Conservation (phyloP, 2,329 filamentous ascomycete genomes). For the Scedosporium aurantiacum region DNA sequence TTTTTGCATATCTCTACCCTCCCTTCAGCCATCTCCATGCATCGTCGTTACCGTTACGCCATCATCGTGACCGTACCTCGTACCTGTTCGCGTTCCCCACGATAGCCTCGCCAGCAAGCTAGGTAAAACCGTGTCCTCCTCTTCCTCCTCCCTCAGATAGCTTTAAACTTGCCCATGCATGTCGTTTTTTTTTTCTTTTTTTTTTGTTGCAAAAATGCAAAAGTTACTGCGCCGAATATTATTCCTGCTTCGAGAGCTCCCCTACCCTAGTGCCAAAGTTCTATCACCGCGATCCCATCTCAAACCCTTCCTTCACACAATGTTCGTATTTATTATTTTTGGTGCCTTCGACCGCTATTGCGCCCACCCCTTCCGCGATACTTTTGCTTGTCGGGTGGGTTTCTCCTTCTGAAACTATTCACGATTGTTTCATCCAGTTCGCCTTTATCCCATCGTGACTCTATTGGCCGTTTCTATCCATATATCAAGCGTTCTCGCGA, state of each 20-base stretch:
- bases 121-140: no score
- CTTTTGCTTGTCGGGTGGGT: neutral
- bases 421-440: neutral
- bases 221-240: neutral
- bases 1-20: no score
- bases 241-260: neutral
- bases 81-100: no score
- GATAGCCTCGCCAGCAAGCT: no score
- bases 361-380: neutral
- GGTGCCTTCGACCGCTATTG: neutral
- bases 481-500: neutral
- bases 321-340: neutral
- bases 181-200: no score
- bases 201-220: neutral
- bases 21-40: no score
- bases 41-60: no score
- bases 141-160: no score
- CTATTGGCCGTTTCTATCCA: neutral
- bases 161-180: neutral
- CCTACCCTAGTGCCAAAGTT: neutral
- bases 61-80: no score
- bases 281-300: conserved; percentile 6
- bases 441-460: neutral
- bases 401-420: neutral
- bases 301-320: neutral